These are phyloP conservation scores for Periconia digitata DNA, from an alignment of 2,329 filamentous ascomycete genomes.

Conservation along the genomic window DNA sequence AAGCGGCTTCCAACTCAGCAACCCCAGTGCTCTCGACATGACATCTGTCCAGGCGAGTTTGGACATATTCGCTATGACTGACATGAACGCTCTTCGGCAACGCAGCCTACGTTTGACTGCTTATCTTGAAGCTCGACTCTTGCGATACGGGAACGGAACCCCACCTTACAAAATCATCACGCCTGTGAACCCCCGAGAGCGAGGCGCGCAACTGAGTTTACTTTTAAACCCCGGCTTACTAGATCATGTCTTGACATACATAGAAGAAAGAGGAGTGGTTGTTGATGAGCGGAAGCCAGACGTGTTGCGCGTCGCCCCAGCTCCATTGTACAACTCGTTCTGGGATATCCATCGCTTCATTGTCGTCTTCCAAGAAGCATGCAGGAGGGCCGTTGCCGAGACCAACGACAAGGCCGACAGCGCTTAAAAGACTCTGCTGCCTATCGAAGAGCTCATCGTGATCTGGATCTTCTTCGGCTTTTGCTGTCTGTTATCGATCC, in stretches of 20 bases:
- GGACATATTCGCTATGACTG: slow-evolving; percentile 71
- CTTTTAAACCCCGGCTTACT: slow-evolving; percentile 68
- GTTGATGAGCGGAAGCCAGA: slow-evolving; percentile 84
- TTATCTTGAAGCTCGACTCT: slow-evolving; percentile 65
- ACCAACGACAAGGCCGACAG: neutral
- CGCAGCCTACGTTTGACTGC: slow-evolving; percentile 74
- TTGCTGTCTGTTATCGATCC: too few relatives aligned
- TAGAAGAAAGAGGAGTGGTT: slow-evolving; percentile 71
- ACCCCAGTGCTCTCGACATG: slow-evolving; percentile 77
- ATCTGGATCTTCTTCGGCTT: neutral
- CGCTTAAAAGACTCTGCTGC: neutral
- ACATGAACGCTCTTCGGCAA: slow-evolving; percentile 66
- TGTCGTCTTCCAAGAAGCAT: slow-evolving; percentile 54
- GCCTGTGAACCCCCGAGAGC: slow-evolving; percentile 65
- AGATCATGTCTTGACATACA: slow-evolving; percentile 63
- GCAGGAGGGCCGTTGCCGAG: slow-evolving; percentile 37
- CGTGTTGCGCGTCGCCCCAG: slow-evolving; percentile 81
- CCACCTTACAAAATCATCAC: slow-evolving; percentile 63
- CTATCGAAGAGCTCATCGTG: neutral
- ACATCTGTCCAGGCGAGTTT: slow-evolving; percentile 73
- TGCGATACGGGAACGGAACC: slow-evolving; percentile 19
- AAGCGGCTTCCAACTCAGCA: slow-evolving; percentile 80
- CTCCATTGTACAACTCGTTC: slow-evolving; percentile 81
- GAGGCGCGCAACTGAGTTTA: slow-evolving; percentile 80
- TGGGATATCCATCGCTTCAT: slow-evolving; percentile 61